phyloP scores from a whole-genome alignment of 129 eudicot species.

The Pittosporum tobira region DNA sequence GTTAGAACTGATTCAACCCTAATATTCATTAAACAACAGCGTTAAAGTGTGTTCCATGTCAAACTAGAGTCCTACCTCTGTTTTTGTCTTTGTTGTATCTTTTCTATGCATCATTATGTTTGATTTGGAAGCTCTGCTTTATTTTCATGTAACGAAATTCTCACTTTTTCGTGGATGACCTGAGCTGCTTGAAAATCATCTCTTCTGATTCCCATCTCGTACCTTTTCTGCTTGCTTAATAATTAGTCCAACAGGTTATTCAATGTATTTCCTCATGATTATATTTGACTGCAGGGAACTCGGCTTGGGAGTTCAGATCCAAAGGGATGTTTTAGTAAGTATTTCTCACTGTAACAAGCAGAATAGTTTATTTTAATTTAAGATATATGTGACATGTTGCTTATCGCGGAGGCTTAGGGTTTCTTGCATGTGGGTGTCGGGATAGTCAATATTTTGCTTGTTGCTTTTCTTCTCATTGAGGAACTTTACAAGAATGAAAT shows the following conservation, averaged over 20 bases:
- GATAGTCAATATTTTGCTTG: neutral
- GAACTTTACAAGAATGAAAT: no score
- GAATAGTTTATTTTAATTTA: neutral
- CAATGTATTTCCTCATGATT: constrained; percentile 3
- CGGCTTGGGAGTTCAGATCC: constrained; percentile 99
- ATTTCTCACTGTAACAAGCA: neutral
- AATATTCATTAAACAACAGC: neutral
- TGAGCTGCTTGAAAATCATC: neutral
- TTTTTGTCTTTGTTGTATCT: no score
- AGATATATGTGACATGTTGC: neutral
- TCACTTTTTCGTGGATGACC: neutral
- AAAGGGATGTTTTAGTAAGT: constrained; percentile 98
- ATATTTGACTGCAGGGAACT: constrained; percentile 69
- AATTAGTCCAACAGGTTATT: neutral
- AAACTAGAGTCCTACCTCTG: neutral
- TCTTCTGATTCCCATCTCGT: neutral
- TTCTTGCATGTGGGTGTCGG: neutral
- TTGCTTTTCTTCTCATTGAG: no score
- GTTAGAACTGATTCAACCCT: no score
- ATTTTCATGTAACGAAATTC: neutral
- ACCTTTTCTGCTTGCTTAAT: neutral
- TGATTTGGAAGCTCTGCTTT: no score
- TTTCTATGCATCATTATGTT: neutral
- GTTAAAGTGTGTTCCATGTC: neutral
- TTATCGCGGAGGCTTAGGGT: neutral